Percentiles rank a stretch among this genome's conserved stretches.
Conservation (phyloP, 768 basidiomycete species). For the Tricholoma bakamatsutake region DNA sequence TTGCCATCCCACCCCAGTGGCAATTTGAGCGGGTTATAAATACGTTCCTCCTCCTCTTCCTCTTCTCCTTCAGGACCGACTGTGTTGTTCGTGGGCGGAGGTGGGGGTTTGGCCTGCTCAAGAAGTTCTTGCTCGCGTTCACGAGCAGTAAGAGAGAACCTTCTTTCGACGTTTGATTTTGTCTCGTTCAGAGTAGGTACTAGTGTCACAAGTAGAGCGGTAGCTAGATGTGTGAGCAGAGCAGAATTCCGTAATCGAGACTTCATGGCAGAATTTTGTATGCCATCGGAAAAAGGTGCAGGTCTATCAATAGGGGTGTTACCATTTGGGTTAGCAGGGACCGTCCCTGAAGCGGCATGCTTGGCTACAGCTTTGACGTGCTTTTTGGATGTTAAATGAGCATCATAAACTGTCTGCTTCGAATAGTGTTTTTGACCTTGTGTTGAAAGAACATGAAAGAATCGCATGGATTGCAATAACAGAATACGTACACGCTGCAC, state of each 20-base stretch:
- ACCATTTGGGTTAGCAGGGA: conserved; percentile 57
- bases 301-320: conserved; percentile 22
- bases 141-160: conserved; percentile 94
- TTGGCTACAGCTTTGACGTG: conserved; percentile 88
- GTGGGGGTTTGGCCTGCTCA: conserved; percentile 57
- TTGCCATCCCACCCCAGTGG: conserved; percentile 98
- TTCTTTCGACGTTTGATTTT: conserved; percentile 92
- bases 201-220: conserved; percentile 61
- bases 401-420: conserved; percentile 97
- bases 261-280: conserved; percentile 30
- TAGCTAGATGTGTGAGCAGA: conserved; percentile 62
- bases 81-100: conserved; percentile 39
- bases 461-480: neutral
- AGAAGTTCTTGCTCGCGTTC: conserved; percentile 93
- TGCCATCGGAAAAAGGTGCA: conserved; percentile 11
- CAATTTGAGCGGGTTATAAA: conserved; percentile 96
- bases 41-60: conserved; percentile 92
- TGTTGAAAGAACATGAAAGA: neutral
- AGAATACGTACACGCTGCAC: conserved; percentile 72
- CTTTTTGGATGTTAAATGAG: conserved; percentile 92
- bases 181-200: conserved; percentile 75
- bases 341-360: conserved; percentile 45
- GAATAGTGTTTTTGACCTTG: conserved; percentile 91
- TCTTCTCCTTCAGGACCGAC: conserved; percentile 58
- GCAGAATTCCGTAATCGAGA: conserved; percentile 62